Conservation (phyloP, 2,329 filamentous ascomycete species). For the Aspergillus eucalypticola region DNA sequence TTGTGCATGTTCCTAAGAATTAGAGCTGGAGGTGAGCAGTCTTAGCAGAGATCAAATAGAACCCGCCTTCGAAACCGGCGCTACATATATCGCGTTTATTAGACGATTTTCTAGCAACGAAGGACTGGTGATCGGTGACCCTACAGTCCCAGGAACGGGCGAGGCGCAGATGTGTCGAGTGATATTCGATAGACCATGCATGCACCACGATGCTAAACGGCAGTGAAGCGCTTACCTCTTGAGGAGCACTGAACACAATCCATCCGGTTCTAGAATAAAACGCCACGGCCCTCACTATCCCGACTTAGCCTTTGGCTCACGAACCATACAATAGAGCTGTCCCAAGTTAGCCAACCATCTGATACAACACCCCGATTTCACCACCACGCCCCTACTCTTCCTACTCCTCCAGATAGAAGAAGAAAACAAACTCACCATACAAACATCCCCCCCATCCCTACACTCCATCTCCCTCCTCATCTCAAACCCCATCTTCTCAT, state of each 20-base stretch:
- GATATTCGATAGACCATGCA: no score
- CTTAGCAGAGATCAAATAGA: no score
- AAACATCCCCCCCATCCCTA: slow-evolving; percentile 60
- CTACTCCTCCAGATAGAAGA: background rate
- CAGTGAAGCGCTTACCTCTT: no score
- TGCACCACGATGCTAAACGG: no score
- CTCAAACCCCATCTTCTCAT: slow-evolving; percentile 68
- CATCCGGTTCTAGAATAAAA: background rate
- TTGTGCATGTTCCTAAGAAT: slow-evolving; percentile 16
- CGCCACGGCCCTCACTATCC: background rate
- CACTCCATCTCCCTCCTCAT: slow-evolving; percentile 67
- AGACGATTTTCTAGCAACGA: no score
- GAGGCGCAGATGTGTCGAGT: no score
- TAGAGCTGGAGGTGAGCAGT: no score
- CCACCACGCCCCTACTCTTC: background rate
- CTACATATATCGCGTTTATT: no score
- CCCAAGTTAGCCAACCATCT: background rate
- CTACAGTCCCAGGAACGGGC: no score
- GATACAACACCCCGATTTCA: background rate
- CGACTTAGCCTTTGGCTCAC: slow-evolving; percentile 16
- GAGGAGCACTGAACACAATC: no score
- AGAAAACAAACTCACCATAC: slow-evolving; percentile 46
- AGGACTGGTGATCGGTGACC: no score
- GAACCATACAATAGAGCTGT: slow-evolving; percentile 25
- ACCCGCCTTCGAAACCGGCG: no score